Conservation (phyloP, 225 moss, liverwort and hornwort species). For the Polytrichum formosum region DNA sequence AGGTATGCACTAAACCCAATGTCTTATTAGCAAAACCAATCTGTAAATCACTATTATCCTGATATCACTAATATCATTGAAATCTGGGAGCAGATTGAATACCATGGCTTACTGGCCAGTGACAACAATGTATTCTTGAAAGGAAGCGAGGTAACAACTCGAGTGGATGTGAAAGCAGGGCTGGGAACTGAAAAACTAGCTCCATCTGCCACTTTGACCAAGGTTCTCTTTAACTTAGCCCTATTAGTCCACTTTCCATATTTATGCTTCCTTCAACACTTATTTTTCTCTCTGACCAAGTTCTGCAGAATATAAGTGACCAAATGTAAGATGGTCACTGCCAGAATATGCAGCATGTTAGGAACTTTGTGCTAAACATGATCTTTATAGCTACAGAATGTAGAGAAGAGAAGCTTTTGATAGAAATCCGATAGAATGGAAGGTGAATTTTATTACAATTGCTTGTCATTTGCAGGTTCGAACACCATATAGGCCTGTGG, state of each 20-base stretch:
- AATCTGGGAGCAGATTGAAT: slow-evolving; percentile 67
- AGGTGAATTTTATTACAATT: neutral
- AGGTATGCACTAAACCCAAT: slow-evolving; percentile 35
- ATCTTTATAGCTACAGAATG: neutral
- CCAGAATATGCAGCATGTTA: neutral
- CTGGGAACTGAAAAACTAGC: slow-evolving; percentile 69
- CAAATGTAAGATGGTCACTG: too few relatives aligned
- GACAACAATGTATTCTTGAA: slow-evolving; percentile 68
- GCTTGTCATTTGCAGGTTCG: slow-evolving; percentile 57
- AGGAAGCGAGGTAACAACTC: slow-evolving; percentile 60
- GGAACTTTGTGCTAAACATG: neutral
- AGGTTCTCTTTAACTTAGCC: slow-evolving; percentile 29
- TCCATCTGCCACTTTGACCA: slow-evolving; percentile 75
- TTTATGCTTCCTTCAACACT: neutral
- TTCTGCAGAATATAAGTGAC: too few relatives aligned
- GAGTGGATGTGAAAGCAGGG: slow-evolving; percentile 89
- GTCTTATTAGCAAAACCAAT: neutral
- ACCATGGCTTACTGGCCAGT: slow-evolving; percentile 76
- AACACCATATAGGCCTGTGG: slow-evolving; percentile 79
- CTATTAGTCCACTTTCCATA: too few relatives aligned
- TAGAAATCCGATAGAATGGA: neutral
- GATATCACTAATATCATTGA: slow-evolving; percentile 8
- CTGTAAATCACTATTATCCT: neutral
- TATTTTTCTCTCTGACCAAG: neutral
- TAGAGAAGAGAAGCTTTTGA: neutral